Conservation (phyloP, 2,329 filamentous ascomycete genomes). For the Leptodontidium sp. region DNA sequence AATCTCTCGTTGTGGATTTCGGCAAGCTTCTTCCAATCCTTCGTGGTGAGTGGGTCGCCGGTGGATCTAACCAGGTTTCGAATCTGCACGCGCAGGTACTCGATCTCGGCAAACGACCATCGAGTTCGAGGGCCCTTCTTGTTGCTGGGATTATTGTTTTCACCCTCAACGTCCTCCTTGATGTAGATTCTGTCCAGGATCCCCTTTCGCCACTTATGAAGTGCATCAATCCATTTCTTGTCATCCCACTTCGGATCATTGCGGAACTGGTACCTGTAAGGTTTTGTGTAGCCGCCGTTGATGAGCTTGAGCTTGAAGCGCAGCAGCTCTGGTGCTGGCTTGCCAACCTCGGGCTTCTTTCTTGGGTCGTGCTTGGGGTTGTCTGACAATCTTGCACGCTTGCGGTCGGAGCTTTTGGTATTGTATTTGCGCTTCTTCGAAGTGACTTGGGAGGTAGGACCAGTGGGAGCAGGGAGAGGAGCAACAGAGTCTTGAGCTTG, state of each 20-base stretch:
- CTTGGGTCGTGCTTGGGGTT: not conserved
- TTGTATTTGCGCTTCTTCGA: not conserved
- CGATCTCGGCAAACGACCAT: constrained; percentile 3
- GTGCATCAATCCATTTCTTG: not conserved
- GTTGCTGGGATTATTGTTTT: not conserved
- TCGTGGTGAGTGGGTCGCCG: not conserved
- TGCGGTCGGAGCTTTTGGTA: not conserved
- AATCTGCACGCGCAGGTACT: not conserved
- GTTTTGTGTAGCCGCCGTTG: not conserved
- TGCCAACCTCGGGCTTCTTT: not conserved
- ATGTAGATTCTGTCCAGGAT: not conserved
- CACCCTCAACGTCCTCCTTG: not conserved
- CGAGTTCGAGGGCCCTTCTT: not conserved
- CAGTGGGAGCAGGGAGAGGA: too few species aligned
- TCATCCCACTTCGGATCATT: constrained; percentile 10
- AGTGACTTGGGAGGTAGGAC: too few species aligned
- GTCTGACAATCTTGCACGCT: not conserved
- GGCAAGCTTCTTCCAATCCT: not conserved
- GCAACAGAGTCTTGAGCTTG: not conserved
- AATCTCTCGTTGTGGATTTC: constrained; percentile 12
- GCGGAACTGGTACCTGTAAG: not conserved
- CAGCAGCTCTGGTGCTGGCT: not conserved
- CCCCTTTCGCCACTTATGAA: not conserved
- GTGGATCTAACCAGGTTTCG: not conserved
- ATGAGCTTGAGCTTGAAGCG: constrained; percentile 1